These are phyloP conservation scores for Gracilaria domingensis DNA, from an alignment of 23 red algal species.

Conservation along the genomic window DNA sequence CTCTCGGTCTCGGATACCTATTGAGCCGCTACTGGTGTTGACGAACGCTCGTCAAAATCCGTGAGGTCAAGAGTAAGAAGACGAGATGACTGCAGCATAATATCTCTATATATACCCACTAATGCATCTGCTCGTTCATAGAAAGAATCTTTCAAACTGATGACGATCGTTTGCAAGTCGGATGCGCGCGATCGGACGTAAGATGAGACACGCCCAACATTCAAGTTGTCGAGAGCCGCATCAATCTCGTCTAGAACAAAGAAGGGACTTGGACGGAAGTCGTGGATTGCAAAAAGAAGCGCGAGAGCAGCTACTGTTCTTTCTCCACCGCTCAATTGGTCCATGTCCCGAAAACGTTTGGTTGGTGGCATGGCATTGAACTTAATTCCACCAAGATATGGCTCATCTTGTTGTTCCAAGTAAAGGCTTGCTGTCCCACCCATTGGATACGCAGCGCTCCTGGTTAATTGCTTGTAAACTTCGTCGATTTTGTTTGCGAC, in stretches of 20 bases:
- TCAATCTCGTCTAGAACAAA: slow-evolving; percentile 98
- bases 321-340: slow-evolving; percentile 95
- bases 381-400: slow-evolving; percentile 90
- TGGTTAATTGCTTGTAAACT: slow-evolving; percentile 94
- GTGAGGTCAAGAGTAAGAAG: slow-evolving; percentile 83
- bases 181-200: slow-evolving; percentile 75
- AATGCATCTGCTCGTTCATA: slow-evolving; percentile 95
- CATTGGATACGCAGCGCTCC: slow-evolving; percentile 73
- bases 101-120: slow-evolving; percentile 92
- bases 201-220: slow-evolving; percentile 79
- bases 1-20: neutral
- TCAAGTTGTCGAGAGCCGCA: slow-evolving; percentile 94
- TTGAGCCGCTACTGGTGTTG: slow-evolving; percentile 25
- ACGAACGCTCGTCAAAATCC: slow-evolving; percentile 53
- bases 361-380: slow-evolving; percentile 97
- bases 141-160: slow-evolving; percentile 97
- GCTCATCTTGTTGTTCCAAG: slow-evolving; percentile 91
- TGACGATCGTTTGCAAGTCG: slow-evolving; percentile 90
- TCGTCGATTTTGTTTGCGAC: slow-evolving; percentile 83
- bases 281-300: slow-evolving; percentile 95
- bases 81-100: slow-evolving; percentile 51
- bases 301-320: slow-evolving; percentile 94
- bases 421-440: slow-evolving; percentile 91
- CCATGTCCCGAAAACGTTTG: slow-evolving; percentile 96
- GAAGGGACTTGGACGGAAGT: slow-evolving; percentile 86